These are phyloP conservation scores for Edaphochlamys debaryana DNA, from an alignment of 139 green algal species.

Conservation along the genomic window DNA sequence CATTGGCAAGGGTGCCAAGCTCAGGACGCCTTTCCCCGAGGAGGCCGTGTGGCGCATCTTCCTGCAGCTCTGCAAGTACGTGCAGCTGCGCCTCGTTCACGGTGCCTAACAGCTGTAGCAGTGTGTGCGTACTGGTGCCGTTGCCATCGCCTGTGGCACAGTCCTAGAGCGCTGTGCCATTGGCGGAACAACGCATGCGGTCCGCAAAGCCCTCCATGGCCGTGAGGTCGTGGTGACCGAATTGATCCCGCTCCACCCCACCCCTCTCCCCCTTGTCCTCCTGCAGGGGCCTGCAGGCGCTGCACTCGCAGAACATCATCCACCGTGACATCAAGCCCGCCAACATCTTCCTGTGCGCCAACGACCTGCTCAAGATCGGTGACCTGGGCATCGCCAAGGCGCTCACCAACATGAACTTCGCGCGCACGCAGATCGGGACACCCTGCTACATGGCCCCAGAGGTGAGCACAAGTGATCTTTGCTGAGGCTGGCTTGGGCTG, in stretches of 20 bases:
- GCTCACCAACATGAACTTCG: slow-evolving; percentile 72
- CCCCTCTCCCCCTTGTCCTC: too few species aligned
- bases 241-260: too few species aligned
- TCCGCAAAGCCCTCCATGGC: too few species aligned
- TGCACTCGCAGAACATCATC: slow-evolving; percentile 81
- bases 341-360: slow-evolving; percentile 80
- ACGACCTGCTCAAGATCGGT: slow-evolving; percentile 81
- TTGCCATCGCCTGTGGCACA: neutral
- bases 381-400: slow-evolving; percentile 88
- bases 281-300: slow-evolving; percentile 67
- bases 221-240: too few species aligned
- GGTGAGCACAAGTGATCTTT: too few species aligned
- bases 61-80: slow-evolving; percentile 69
- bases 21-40: slow-evolving; percentile 75
- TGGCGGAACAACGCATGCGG: too few species aligned
- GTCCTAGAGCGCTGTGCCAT: neutral
- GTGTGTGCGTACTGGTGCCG: neutral
- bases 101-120: neutral
- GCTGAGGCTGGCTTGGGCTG: too few species aligned
- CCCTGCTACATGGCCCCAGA: slow-evolving; percentile 91
- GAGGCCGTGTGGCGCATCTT: slow-evolving; percentile 86
- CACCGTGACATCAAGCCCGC: slow-evolving; percentile 83
- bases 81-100: neutral
- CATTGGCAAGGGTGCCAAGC: slow-evolving; percentile 71
- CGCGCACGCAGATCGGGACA: slow-evolving; percentile 83